Base-by-base conservation (phyloP, 2,329 filamentous ascomycete genomes). In the Aspergillus pseudoglaucus region DNA sequence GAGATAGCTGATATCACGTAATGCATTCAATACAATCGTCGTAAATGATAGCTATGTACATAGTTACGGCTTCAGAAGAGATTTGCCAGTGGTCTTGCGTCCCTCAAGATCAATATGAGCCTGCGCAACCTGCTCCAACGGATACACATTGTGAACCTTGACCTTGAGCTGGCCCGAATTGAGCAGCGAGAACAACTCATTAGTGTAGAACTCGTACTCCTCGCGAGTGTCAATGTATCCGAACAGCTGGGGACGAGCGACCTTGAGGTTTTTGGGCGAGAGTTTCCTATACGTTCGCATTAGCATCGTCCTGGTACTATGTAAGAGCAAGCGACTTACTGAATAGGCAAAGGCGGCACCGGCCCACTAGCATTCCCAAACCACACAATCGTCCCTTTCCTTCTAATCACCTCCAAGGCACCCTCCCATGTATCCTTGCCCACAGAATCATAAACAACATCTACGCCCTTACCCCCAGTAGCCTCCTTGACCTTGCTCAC, bases 401-500 rank as follows among this genome's bases (percentile, higher is more conserved):
- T 68, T 56, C 84, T 86, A 46, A 91, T 76, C 57, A 82, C 79
- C 54, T 90, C 81, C 54, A 95, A 65, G 59, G 84, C 85, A 17
- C 80, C 76, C 57, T 95, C 88, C 70, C 93, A 95, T 0, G 90
- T 95, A 43, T 78, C 77, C 72, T 88, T 88, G 10, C 90, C 90
- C 2, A 95, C 88, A 5, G 87, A 87, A 64, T 95, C 90, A 63
- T 89, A 94, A 23, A 95, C 85, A 8, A 84, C 88, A 53, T 82
- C 79, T 2, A 85, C 83, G 6, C 90, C 90, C 50, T 82, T 72
- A 0, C 85, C 85, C 2, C 75, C 79, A 0, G 89, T 95, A 43
- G 88, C 82, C 75, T 96, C 90, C 62, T 95, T 95, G 49, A 96
- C 77, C 62, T 78, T 77, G 54, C 94, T 87, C 47, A 93, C 84